These are phyloP conservation scores for Wallacemonas sp. DNA, from an alignment of 208 protist species.

Conservation along the genomic window DNA sequence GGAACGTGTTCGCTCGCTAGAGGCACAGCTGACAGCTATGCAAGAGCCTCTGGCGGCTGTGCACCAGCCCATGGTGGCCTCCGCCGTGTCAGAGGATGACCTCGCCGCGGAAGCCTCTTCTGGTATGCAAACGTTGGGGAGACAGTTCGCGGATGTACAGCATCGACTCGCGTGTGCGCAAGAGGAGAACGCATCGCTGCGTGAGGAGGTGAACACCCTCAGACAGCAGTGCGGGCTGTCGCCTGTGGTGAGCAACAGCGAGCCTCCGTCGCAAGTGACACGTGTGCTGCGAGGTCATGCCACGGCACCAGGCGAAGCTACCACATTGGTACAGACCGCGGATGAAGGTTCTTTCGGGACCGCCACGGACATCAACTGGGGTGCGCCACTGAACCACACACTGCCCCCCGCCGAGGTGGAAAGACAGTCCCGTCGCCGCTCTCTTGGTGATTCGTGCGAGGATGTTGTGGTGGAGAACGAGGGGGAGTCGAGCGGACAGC, in stretches of 20 bases:
- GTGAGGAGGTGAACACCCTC: conserved; percentile 15
- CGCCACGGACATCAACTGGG: conserved; percentile 4
- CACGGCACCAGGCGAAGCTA: neutral
- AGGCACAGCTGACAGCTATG: conserved; percentile 22
- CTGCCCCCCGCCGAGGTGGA: neutral
- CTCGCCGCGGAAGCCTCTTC: neutral
- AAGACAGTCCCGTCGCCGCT: neutral
- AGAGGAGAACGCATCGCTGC: conserved; percentile 22
- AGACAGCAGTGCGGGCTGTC: conserved; percentile 8
- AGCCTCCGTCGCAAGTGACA: conserved; percentile 3
- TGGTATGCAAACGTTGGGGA: conserved; percentile 32
- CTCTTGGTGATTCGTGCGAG: too few species aligned
- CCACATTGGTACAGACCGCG: neutral
- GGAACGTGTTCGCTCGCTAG: conserved; percentile 12
- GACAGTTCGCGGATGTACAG: conserved; percentile 31
- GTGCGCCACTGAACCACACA: neutral
- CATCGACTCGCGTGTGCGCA: conserved; percentile 25
- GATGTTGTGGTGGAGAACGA: neutral
- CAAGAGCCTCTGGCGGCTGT: too few species aligned
- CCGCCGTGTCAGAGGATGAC: too few species aligned
- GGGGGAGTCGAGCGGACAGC: neutral
- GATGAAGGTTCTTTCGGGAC: neutral
- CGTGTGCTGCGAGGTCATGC: neutral
- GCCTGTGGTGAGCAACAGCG: neutral
- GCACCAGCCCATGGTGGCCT: too few species aligned